Evolutionary conservation across 345 rosid genomes (phyloP).

Genomic region (Mangifera indica): DNA sequence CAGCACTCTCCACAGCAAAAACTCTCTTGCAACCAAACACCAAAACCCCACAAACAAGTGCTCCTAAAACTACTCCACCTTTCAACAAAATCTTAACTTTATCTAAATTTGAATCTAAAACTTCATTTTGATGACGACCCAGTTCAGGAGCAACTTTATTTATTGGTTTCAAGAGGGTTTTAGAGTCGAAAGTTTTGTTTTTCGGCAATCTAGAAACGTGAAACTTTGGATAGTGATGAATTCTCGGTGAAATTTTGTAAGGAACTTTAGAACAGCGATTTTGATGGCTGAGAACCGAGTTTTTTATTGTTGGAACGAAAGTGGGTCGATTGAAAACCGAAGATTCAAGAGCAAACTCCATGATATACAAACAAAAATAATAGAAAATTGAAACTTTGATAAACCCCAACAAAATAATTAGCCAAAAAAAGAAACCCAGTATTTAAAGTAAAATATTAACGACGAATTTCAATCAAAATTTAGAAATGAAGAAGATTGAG

Average conservation of each 20-base stretch:
- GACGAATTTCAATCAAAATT: not conserved
- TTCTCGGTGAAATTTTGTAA: constrained; percentile 22
- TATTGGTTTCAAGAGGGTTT: constrained; percentile 26
- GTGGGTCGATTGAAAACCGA: constrained; percentile 45
- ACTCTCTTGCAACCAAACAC: constrained; percentile 57
- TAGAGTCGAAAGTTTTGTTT: constrained; percentile 24
- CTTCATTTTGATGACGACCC: constrained; percentile 18
- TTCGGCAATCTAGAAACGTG: constrained; percentile 18
- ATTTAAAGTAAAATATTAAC: not conserved
- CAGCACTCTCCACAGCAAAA: constrained; percentile 61
- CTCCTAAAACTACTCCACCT: constrained; percentile 57
- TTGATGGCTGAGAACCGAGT: constrained; percentile 29
- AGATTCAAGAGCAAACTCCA: constrained; percentile 49
- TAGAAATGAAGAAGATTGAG: not conserved
- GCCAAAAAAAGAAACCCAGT: not conserved
- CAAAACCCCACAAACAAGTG: constrained; percentile 58
- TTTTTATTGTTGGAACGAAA: constrained; percentile 27
- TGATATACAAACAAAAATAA: not conserved
- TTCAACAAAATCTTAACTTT: constrained; percentile 42
- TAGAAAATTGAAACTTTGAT: not conserved
- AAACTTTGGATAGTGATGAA: constrained; percentile 25
- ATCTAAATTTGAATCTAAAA: constrained; percentile 31
- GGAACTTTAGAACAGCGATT: constrained; percentile 36
- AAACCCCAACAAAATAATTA: not conserved
- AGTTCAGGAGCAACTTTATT: constrained; percentile 27